Base-by-base conservation (phyloP, 129 eudicot species). In the Flaveria robusta region DNA sequence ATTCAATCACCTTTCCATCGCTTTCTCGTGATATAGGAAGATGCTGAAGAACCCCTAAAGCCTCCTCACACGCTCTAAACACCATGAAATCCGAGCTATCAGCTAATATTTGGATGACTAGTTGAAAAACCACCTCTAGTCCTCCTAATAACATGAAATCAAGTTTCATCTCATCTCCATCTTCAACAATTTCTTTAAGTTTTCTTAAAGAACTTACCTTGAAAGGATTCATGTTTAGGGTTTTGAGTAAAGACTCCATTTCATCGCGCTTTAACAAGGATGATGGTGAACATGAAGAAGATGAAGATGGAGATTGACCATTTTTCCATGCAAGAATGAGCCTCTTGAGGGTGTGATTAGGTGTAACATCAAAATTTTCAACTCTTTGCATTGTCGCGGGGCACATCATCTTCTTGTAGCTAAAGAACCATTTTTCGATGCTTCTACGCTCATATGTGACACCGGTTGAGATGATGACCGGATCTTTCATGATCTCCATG, bases 401-500 rank as follows among this genome's bases (percentile, higher is more conserved):
- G 54, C 96, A 90, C 0, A 83, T 83, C 16, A 19, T 85, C 68
- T 90, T 90, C 80, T 76, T 77, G 87, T 85, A 90, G 2, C 64
- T 70, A 45, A 55, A 70, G 56, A 87, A 71, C 92, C 96, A 90
- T 66, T 70, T 85, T 54, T 90, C 86, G 70, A 90, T 90, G 85
- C 66, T 66, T 49, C 76, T 83, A 0, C 90, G 77, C 16, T 90
- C 96, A 34, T 90, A 90, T 0, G 92, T 81, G 34, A 87, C 88
- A 4, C 96, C 96, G 0, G 96, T 85, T 16, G 87, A 85, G 85
- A 90, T 90, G 12, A 83, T 90, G 14, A 90, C 96, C 9, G 96
- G 96, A 27, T 90, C 91, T 56, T 81, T 78, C 96, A 90, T 90
- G 50, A 87, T 79, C 81, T 90, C 96, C 96, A 90, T 83, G 81